These are phyloP conservation scores for Suillus hirtellus DNA, from an alignment of 768 basidiomycete genomes.

Conservation along the genomic window DNA sequence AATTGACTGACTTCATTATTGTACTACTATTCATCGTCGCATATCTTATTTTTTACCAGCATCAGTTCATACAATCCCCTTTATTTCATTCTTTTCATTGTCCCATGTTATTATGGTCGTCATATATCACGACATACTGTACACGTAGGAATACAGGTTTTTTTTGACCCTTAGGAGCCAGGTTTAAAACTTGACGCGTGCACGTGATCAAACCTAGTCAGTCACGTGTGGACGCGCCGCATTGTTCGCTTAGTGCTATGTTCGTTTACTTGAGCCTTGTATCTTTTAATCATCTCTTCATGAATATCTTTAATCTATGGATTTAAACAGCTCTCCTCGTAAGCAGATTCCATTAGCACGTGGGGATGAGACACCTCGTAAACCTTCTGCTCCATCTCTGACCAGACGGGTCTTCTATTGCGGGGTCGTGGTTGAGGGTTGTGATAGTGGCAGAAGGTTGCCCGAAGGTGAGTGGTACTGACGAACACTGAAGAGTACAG, in stretches of 20 bases:
- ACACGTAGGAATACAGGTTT: not conserved
- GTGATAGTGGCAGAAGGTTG: slow-evolving; percentile 67
- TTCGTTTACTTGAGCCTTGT: slow-evolving; percentile 3
- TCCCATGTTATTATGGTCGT: not conserved
- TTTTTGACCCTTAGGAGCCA: not conserved
- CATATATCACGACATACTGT: slow-evolving; percentile 6
- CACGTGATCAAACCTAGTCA: slow-evolving; percentile 5
- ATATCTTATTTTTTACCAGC: slow-evolving; percentile 16
- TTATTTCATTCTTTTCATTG: slow-evolving; percentile 14
- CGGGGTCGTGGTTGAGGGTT: slow-evolving; percentile 86
- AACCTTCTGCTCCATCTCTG: slow-evolving; percentile 38
- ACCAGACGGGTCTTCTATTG: slow-evolving; percentile 88
- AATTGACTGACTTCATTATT: slow-evolving; percentile 11
- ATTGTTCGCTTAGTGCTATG: not conserved
- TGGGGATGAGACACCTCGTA: slow-evolving; percentile 59
- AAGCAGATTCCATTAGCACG: slow-evolving; percentile 73
- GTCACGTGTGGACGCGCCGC: slow-evolving; percentile 13
- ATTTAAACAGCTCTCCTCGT: slow-evolving; percentile 67
- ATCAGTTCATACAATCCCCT: slow-evolving; percentile 13
- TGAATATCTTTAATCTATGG: slow-evolving; percentile 42
- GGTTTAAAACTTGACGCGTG: not conserved
- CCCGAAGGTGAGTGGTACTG: slow-evolving; percentile 54
- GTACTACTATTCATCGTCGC: slow-evolving; percentile 10
- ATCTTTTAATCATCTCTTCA: slow-evolving; percentile 1
- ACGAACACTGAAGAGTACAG: slow-evolving; percentile 10